A percentile compares a stretch with the other conserved stretches of the same genome.
phyloP scores from a whole-genome alignment of 2,329 filamentous ascomycete genomes.

The Ceratocystis papillata region DNA sequence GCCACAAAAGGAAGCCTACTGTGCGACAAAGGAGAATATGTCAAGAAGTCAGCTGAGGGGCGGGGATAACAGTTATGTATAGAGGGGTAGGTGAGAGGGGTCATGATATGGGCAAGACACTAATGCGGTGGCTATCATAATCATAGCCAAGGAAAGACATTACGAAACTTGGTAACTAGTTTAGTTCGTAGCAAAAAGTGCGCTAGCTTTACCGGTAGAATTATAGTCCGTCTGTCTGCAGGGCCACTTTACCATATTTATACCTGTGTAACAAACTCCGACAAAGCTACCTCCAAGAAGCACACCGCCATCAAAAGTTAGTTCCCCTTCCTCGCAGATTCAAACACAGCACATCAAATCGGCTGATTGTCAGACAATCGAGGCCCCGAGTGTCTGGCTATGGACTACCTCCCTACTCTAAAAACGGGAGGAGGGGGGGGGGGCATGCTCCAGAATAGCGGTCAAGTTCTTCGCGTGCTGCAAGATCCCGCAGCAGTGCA shows the following conservation, averaged over 20 bases:
- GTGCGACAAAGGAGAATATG: background rate
- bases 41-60: background rate
- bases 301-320: background rate
- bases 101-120: background rate
- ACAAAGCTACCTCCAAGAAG: background rate
- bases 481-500: background rate
- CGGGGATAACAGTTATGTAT: too few species aligned
- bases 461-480: conserved; percentile 3
- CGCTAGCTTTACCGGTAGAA: background rate
- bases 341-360: background rate
- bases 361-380: background rate
- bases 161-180: too few species aligned
- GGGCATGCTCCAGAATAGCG: background rate
- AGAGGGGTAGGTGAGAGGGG: too few species aligned
- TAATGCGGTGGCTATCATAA: background rate
- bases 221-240: background rate
- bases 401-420: background rate
- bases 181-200: too few species aligned
- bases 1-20: background rate
- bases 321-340: background rate
- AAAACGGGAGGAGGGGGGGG: background rate
- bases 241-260: background rate
- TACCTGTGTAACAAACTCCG: background rate
- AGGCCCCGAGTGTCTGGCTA: background rate
- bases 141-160: too few species aligned